phyloP scores from a whole-genome alignment of 108 stramenopile species.

The Poteriospumella lacustris region DNA sequence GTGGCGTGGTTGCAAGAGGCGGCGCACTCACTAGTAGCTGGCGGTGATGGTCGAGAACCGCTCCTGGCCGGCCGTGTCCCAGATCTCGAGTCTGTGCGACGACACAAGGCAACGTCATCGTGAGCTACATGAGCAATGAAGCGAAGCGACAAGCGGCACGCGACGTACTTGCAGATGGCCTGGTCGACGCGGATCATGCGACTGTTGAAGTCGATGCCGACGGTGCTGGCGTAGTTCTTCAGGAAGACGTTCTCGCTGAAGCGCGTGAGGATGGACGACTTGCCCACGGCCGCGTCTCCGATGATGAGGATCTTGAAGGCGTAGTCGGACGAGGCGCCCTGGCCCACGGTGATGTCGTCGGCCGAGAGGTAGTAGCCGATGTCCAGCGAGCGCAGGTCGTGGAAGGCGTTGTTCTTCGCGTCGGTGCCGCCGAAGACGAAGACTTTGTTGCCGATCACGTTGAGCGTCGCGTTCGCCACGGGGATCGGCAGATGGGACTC shows the following conservation, averaged over 20 bases:
- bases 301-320: conserved; percentile 27
- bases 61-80: conserved; percentile 29
- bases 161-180: conserved; percentile 26
- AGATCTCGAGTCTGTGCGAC: too few species aligned
- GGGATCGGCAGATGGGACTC: conserved; percentile 2
- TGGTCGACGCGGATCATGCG: conserved; percentile 26
- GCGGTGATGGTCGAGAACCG: conserved; percentile 24
- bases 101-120: too few species aligned
- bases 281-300: conserved; percentile 25
- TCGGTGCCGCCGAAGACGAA: conserved; percentile 28
- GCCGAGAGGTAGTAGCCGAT: neutral
- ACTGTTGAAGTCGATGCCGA: conserved; percentile 27
- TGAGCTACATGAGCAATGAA: too few species aligned
- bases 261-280: conserved; percentile 17
- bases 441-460: neutral
- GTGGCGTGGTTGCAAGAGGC: too few species aligned
- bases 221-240: neutral
- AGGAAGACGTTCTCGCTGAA: conserved; percentile 18
- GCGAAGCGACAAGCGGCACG: too few species aligned
- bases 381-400: conserved; percentile 10
- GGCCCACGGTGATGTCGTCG: conserved; percentile 21
- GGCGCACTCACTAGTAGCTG: conserved; percentile 24
- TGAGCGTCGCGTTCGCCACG: conserved; percentile 2
- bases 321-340: conserved; percentile 19
- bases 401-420: neutral